Percentiles rank a stretch among this genome's conserved stretches.
Evolutionary conservation across 2,329 filamentous ascomycete genomes (phyloP).

Genomic region (Pseudogymnoascus destructans): DNA sequence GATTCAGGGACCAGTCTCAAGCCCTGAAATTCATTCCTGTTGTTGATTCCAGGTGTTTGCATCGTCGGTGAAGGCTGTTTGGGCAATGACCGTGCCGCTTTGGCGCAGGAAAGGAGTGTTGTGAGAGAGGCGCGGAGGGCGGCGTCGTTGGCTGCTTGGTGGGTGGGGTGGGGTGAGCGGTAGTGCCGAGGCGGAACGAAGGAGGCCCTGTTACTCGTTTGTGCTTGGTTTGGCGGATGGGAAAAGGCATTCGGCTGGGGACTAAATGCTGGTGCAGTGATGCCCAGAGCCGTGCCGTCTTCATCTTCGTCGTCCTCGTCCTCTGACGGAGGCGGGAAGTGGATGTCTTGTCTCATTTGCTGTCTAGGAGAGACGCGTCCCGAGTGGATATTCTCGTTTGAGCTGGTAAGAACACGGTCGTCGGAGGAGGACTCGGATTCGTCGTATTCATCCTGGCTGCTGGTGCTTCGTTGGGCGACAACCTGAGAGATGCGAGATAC

Average conservation of each 20-base stretch:
- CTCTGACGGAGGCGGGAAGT: conserved; percentile 17
- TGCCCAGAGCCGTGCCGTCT: conserved; percentile 67
- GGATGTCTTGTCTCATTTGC: conserved; percentile 22
- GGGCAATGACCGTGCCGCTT: conserved; percentile 69
- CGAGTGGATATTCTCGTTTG: conserved; percentile 38
- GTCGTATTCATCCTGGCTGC: conserved; percentile 89
- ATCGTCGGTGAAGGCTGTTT: conserved; percentile 35
- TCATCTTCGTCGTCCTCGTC: conserved; percentile 53
- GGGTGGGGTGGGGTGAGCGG: conserved; percentile 32
- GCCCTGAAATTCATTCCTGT: conserved; percentile 38
- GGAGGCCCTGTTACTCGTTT: conserved; percentile 22
- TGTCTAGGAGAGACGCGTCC: conserved; percentile 19
- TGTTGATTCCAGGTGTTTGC: conserved; percentile 8
- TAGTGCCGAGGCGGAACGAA: conserved; percentile 27
- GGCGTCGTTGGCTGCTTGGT: conserved; percentile 83
- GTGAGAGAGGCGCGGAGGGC: conserved; percentile 87
- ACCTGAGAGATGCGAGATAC: conserved; percentile 27
- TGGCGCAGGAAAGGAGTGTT: conserved; percentile 87
- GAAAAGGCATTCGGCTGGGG: conserved; percentile 90
- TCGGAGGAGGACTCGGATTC: conserved; percentile 86
- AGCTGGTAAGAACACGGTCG: conserved; percentile 51
- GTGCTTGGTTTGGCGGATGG: conserved; percentile 52
- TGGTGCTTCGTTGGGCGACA: conserved; percentile 37
- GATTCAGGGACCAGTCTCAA: conserved; percentile 48
- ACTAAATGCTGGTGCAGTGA: conserved; percentile 45